A percentile compares a stretch with the other conserved stretches of the same genome.
phyloP scores from a whole-genome alignment of 2,329 filamentous ascomycete genomes.

The Calonectria henricotiae region DNA sequence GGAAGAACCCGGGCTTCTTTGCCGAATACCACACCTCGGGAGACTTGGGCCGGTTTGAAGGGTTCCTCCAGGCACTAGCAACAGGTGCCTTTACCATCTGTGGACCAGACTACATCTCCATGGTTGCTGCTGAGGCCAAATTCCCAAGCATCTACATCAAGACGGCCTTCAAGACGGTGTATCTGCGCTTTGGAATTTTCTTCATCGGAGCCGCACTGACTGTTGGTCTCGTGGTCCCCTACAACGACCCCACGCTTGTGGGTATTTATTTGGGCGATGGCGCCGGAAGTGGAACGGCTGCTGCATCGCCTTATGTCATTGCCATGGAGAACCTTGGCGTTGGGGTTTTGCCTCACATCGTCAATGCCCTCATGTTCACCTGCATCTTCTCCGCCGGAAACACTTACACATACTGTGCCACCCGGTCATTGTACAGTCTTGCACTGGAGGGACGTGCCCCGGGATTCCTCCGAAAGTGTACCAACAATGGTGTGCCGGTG shows the following conservation, averaged over 20 bases:
- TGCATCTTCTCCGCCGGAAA: conserved; percentile 64
- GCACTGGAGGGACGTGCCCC: conserved; percentile 66
- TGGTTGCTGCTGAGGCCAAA: conserved; percentile 38
- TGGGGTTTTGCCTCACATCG: conserved; percentile 68
- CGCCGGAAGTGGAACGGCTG: conserved; percentile 61
- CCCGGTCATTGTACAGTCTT: conserved; percentile 66
- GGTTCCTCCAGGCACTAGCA: conserved; percentile 34
- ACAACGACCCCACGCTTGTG: conserved; percentile 71
- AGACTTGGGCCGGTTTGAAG: conserved; percentile 35
- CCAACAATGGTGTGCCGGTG: conserved; percentile 73
- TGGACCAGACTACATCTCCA: conserved; percentile 75
- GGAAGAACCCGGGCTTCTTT: conserved; percentile 35
- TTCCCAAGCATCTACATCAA: conserved; percentile 36
- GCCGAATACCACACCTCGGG: conserved; percentile 34
- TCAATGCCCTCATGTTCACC: conserved; percentile 67
- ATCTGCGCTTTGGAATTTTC: conserved; percentile 38
- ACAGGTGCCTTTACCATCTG: conserved; percentile 69
- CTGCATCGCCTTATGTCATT: conserved; percentile 75
- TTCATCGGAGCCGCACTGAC: conserved; percentile 51
- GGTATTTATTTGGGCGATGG: conserved; percentile 63
- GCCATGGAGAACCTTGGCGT: conserved; percentile 71
- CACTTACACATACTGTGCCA: conserved; percentile 67
- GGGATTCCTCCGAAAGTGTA: conserved; percentile 71
- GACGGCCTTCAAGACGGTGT: conserved; percentile 39
- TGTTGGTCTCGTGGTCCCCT: conserved; percentile 76